phyloP scores from a whole-genome alignment of 2,329 filamentous ascomycete genomes.

The Fusarium zealandicum region DNA sequence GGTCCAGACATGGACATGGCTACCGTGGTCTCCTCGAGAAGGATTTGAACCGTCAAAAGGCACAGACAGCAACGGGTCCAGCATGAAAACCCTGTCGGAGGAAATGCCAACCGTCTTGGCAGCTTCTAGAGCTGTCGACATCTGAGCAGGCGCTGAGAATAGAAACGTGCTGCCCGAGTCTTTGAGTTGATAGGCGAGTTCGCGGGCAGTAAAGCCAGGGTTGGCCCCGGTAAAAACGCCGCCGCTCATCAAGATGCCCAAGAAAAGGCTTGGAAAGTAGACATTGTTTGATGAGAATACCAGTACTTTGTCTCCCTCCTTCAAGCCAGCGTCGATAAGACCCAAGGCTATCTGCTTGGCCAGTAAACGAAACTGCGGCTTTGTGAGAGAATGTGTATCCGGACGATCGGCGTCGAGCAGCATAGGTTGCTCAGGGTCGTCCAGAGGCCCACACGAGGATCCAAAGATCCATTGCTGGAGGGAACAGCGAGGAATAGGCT shows the following conservation, averaged over 20 bases:
- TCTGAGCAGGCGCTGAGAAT: constrained; percentile 63
- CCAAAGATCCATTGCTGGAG: constrained; percentile 64
- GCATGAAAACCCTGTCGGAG: constrained; percentile 67
- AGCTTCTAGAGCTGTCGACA: constrained; percentile 72
- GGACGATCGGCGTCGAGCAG: constrained; percentile 72
- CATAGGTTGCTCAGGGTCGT: constrained; percentile 47
- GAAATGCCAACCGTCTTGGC: constrained; percentile 64
- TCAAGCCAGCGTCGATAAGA: constrained; percentile 67
- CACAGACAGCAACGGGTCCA: constrained; percentile 59
- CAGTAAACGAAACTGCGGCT: constrained; percentile 70
- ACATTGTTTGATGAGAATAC: constrained; percentile 79
- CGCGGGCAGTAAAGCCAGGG: constrained; percentile 69
- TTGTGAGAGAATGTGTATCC: constrained; percentile 70
- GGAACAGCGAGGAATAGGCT: constrained; percentile 56
- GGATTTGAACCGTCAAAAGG: constrained; percentile 36
- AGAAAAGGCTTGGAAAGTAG: constrained; percentile 73
- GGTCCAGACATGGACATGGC: constrained; percentile 63
- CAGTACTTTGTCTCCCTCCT: constrained; percentile 72
- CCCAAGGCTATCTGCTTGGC: constrained; percentile 76
- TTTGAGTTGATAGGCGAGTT: constrained; percentile 77
- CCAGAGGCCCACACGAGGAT: constrained; percentile 51
- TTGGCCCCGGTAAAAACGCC: constrained; percentile 81
- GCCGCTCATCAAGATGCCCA: constrained; percentile 78
- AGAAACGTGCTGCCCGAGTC: constrained; percentile 74
- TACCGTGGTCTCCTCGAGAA: constrained; percentile 22